Base-by-base conservation (phyloP, 2,329 filamentous ascomycete species). In the Paecilomyces fulvus region DNA sequence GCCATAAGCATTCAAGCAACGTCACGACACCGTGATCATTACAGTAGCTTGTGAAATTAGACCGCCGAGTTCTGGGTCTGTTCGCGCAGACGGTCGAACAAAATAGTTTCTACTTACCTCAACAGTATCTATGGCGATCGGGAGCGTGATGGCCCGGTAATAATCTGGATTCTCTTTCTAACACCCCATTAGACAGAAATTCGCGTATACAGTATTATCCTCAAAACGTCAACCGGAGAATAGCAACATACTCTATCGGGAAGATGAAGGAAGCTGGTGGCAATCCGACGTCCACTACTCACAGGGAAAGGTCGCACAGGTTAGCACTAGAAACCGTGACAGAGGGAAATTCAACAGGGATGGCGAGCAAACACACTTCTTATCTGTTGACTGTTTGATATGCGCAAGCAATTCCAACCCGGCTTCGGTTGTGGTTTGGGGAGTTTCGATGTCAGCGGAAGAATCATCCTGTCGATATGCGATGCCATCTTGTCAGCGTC, bases 301-400 rank as follows among this genome's bases (percentile, higher is more conserved):
- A 21, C 53, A 31, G n/a, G 52, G 49, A 57, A 54, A 23, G 17
- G 60, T 67, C 57, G 68, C 64, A 66, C 54, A 21, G 65, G 54
- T 56, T 55, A 60, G 56, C 28, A 51, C 12, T 53, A 52, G 37
- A 17, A 17, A 17, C 6, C 6, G 14, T 8, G 17, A 37, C 7
- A n/a, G 12, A n/a, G 17, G 6, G 37, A 43, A 43, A 8, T 3
- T 5, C 37, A 55, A 28, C 11, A 23, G 51, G 20, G 23, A 17
- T 12, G 20, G 17, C n/a, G n/a, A 53, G 21, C 48, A 49, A 54
- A 77, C 82, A 66, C 80, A 92, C 89, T 82, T 89, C 76, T 95
- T 95, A 72, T 95, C 90, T 60, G 84, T 83, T 21, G 89, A 90
- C 61, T 83, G 80, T 64, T 86, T 86, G 67, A 95, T 83, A 67